Base-by-base conservation (phyloP, 768 basidiomycete genomes). In the Macrolepiota albuminosa region DNA sequence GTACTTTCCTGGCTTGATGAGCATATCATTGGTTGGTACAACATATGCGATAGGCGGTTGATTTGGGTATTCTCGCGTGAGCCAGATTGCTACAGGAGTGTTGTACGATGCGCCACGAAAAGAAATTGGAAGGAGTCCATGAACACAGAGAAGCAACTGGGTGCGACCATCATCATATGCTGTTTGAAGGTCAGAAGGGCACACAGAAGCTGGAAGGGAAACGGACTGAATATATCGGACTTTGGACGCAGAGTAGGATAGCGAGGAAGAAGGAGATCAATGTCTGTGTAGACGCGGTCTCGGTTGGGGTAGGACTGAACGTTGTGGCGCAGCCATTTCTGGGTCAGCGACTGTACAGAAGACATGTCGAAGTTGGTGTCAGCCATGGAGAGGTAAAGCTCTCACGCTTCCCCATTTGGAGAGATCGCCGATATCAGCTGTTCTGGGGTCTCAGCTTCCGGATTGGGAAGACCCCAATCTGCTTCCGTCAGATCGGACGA, bases 141-240 rank as follows among this genome's bases (percentile, higher is more conserved):
- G 91, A 3, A 96, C 66, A 64, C 93, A 94, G 58, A 98, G 86
- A 31, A 99, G 82, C 18, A 98, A 81, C 68, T 95, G 93, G 0
- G 93, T 88, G 40, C 96, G 86, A 50, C 97, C 97, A 64, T 97
- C 93, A 72, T 99, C 94, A 75, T 91, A 95, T 0, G 91, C 93
- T 97, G 64, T 50, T 53, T 14, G 54, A 49, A 62, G 50, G 60
- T 48, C 50, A 42, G 53, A 60, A 61, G 48, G 31, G 33, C 18
- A 51, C 6, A 43, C 4, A 50, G 51, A 46, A 51, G n/a, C n/a
- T 18, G 8, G 31, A 24, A 53, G 39, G 54, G 36, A 43, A 69
- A 80, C 81, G 64, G 62, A 81, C 81, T 92, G 82, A 93, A 93
- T 13, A 89, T 81, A 65, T 92, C 93, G 2, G 89, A 86, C 71